Conservation (phyloP, 2,329 filamentous ascomycete genomes). For the Diaporthe citriasiana region DNA sequence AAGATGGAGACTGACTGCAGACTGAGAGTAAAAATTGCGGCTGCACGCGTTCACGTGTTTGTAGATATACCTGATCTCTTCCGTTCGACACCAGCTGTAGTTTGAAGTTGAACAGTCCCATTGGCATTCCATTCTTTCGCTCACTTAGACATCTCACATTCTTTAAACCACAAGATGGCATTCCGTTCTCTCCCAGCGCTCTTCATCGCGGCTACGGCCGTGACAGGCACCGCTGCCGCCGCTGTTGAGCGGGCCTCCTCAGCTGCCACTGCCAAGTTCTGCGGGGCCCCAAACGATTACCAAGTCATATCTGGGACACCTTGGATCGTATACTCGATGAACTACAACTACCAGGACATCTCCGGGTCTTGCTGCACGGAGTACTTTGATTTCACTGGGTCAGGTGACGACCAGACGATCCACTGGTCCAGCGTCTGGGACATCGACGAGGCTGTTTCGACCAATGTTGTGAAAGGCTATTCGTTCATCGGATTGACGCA, state of each 20-base stretch:
- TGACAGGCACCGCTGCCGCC: background rate
- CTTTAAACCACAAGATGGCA: slow-evolving; percentile 31
- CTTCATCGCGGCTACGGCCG: slow-evolving; percentile 24
- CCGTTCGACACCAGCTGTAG: background rate
- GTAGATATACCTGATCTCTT: background rate
- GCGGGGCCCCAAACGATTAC: slow-evolving; percentile 47
- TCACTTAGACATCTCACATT: background rate
- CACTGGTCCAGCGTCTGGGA: slow-evolving; percentile 56
- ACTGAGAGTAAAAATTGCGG: background rate
- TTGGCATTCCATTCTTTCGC: background rate
- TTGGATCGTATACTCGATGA: slow-evolving; percentile 62
- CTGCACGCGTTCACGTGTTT: background rate
- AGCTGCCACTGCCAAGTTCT: slow-evolving; percentile 41
- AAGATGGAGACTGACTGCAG: background rate
- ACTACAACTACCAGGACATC: slow-evolving; percentile 57
- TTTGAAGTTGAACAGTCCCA: background rate
- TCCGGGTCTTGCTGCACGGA: slow-evolving; percentile 57
- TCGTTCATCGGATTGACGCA: slow-evolving; percentile 60
- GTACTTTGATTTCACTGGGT: slow-evolving; percentile 53
- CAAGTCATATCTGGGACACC: slow-evolving; percentile 54
- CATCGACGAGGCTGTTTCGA: slow-evolving; percentile 53
- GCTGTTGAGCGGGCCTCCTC: slow-evolving; percentile 15
- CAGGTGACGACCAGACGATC: slow-evolving; percentile 50
- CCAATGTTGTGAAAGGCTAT: slow-evolving; percentile 59
- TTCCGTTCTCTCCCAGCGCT: slow-evolving; percentile 25